A percentile compares a stretch with the other conserved stretches of the same genome.
Conservation (phyloP, 805 yeast genomes). For the Vanderwaltozyma yarrowii region DNA sequence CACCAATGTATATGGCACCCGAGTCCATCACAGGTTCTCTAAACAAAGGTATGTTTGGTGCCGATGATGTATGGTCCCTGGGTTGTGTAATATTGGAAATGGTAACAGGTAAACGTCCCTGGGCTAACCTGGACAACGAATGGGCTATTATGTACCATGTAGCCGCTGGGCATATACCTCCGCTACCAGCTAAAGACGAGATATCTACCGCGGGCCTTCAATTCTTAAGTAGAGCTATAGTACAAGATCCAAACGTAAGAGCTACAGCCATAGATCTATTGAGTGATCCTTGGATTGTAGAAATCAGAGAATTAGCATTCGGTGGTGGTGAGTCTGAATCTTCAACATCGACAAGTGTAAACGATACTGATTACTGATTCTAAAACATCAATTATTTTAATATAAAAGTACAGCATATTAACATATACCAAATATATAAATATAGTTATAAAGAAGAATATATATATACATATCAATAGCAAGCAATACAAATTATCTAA, state of each 20-base stretch:
- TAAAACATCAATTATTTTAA: too few relatives aligned
- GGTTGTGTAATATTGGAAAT: constrained; percentile 95
- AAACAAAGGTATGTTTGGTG: constrained; percentile 30
- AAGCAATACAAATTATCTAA: too few relatives aligned
- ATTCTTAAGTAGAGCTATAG: constrained; percentile 67
- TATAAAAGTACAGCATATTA: too few relatives aligned
- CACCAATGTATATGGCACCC: constrained; percentile 99
- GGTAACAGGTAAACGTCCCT: constrained; percentile 94
- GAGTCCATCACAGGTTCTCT: constrained; percentile 80
- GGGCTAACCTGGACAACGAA: constrained; percentile 93
- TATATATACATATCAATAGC: too few relatives aligned
- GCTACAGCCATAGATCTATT: constrained; percentile 77
- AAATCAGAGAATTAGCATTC: constrained; percentile 61
- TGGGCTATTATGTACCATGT: constrained; percentile 99
- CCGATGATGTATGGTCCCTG: constrained; percentile 84
- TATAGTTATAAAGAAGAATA: background rate
- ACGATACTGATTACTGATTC: background rate
- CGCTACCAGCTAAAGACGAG: constrained; percentile 69
- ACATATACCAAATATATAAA: background rate
- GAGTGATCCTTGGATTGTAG: constrained; percentile 82
- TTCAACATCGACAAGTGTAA: background rate
- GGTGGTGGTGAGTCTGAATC: constrained; percentile 29
- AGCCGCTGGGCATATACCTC: constrained; percentile 90
- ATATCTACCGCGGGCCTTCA: constrained; percentile 61
- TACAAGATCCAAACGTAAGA: constrained; percentile 71